These are phyloP conservation scores for Kernera saxatilis DNA, from an alignment of 345 rosid genomes.

Conservation along the genomic window DNA sequence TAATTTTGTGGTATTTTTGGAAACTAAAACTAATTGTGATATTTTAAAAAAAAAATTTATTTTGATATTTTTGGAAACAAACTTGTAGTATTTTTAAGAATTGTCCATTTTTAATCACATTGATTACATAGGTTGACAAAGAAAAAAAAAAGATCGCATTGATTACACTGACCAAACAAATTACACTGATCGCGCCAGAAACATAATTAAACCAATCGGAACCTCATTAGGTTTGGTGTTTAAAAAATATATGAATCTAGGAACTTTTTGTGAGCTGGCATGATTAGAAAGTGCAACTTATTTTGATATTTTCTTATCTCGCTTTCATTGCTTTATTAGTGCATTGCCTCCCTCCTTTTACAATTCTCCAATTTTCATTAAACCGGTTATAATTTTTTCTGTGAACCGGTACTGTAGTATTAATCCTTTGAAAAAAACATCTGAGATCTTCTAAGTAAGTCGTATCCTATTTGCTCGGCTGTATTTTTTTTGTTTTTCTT, in stretches of 20 bases:
- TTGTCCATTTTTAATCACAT: neutral
- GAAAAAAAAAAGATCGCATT: neutral
- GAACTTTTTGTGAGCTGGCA: conserved; percentile 26
- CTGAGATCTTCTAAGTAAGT: neutral
- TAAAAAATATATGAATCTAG: neutral
- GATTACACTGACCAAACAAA: conserved; percentile 20
- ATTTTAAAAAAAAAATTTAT: too few species aligned
- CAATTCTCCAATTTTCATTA: neutral
- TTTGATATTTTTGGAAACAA: too few species aligned
- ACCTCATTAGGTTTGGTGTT: neutral
- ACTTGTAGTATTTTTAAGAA: too few species aligned
- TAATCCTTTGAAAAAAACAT: too few species aligned
- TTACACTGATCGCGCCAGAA: conserved; percentile 14
- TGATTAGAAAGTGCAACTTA: conserved; percentile 10
- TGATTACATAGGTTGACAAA: conserved; percentile 9
- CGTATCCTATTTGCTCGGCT: too few species aligned
- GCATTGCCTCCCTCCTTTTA: neutral
- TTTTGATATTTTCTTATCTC: neutral
- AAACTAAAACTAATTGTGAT: too few species aligned
- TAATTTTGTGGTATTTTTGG: too few species aligned
- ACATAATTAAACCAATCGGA: neutral
- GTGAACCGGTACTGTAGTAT: neutral
- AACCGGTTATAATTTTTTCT: neutral
- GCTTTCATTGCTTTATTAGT: conserved; percentile 2
- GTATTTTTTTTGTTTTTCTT: too few species aligned